Evolutionary conservation across 2,329 filamentous ascomycete species (phyloP).

Genomic region (Boeremia exigua): DNA sequence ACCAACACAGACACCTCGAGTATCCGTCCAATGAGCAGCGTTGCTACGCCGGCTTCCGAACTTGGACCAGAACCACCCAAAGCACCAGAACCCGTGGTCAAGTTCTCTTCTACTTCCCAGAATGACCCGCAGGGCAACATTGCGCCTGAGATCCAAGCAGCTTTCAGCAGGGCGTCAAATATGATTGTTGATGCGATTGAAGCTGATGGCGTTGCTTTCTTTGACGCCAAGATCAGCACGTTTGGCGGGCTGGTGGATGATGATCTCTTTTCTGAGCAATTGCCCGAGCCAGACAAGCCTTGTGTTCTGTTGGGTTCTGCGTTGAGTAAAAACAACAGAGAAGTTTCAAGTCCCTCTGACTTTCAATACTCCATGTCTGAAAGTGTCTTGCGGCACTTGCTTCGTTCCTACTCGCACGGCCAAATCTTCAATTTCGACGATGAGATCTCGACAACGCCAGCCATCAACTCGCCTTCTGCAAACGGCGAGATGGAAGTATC

Average conservation of each 20-base stretch:
- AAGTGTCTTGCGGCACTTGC: conserved; percentile 40
- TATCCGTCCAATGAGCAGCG: conserved; percentile 24
- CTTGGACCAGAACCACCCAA: conserved; percentile 19
- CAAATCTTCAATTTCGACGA: conserved; percentile 49
- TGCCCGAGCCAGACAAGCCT: conserved; percentile 42
- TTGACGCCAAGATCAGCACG: conserved; percentile 48
- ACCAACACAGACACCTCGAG: conserved; percentile 28
- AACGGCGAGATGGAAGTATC: conserved; percentile 23
- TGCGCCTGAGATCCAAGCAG: conserved; percentile 41
- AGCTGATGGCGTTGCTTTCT: conserved; percentile 47
- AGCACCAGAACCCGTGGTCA: conserved; percentile 26
- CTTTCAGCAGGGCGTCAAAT: conserved; percentile 45
- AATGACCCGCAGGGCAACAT: conserved; percentile 29
- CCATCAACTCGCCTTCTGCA: conserved; percentile 26
- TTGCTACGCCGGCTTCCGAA: conserved; percentile 31
- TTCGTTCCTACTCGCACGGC: conserved; percentile 44
- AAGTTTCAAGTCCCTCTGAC: conserved; percentile 14
- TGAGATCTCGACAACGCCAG: conserved; percentile 20
- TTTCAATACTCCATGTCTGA: conserved; percentile 38
- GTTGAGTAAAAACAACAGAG: conserved; percentile 25
- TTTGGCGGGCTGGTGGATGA: conserved; percentile 48
- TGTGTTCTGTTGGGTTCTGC: conserved; percentile 40
- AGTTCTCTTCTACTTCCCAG: conserved; percentile 32
- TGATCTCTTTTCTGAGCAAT: conserved; percentile 38
- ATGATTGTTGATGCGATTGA: conserved; percentile 50